These are phyloP conservation scores for Xerocomellus amylosporus DNA, from an alignment of 768 basidiomycete species.

Conservation along the genomic window DNA sequence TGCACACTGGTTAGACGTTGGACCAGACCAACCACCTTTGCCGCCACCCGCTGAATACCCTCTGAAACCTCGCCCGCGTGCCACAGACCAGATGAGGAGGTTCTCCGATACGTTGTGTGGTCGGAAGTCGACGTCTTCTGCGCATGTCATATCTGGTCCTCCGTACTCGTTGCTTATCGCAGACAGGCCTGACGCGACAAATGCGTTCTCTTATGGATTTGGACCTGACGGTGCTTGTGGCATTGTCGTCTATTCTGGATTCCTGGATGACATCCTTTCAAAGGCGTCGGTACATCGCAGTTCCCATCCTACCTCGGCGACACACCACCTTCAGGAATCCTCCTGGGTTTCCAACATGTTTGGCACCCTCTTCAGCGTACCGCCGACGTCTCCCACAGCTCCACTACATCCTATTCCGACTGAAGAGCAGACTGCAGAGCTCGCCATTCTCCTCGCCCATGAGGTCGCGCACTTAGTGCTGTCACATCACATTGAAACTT, in stretches of 20 bases:
- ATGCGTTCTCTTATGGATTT: slow-evolving; percentile 96
- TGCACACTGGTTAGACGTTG: slow-evolving; percentile 53
- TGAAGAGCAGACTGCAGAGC: slow-evolving; percentile 77
- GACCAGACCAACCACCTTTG: slow-evolving; percentile 51
- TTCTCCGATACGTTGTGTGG: slow-evolving; percentile 51
- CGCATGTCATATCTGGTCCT: slow-evolving; percentile 69
- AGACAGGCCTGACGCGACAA: slow-evolving; percentile 77
- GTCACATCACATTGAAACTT: slow-evolving; percentile 86
- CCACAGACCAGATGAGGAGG: slow-evolving; percentile 63
- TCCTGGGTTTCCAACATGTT: slow-evolving; percentile 52
- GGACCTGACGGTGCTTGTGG: slow-evolving; percentile 90
- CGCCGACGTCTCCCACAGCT: slow-evolving; percentile 31
- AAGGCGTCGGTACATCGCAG: slow-evolving; percentile 28
- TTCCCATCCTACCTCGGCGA: slow-evolving; percentile 26
- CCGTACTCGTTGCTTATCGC: slow-evolving; percentile 91
- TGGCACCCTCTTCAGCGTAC: slow-evolving; percentile 37
- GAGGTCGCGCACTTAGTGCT: slow-evolving; percentile 91
- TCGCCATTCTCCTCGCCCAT: slow-evolving; percentile 90
- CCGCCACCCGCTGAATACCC: slow-evolving; percentile 85
- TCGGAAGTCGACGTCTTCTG: slow-evolving; percentile 39
- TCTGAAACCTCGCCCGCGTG: slow-evolving; percentile 78
- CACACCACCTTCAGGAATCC: slow-evolving; percentile 21
- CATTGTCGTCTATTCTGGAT: slow-evolving; percentile 91
- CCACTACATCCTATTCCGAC: slow-evolving; percentile 57
- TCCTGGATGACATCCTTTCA: slow-evolving; percentile 81